Base-by-base conservation (phyloP, 1,139 yeast species). In the Cylindricascospora bacillispora region DNA sequence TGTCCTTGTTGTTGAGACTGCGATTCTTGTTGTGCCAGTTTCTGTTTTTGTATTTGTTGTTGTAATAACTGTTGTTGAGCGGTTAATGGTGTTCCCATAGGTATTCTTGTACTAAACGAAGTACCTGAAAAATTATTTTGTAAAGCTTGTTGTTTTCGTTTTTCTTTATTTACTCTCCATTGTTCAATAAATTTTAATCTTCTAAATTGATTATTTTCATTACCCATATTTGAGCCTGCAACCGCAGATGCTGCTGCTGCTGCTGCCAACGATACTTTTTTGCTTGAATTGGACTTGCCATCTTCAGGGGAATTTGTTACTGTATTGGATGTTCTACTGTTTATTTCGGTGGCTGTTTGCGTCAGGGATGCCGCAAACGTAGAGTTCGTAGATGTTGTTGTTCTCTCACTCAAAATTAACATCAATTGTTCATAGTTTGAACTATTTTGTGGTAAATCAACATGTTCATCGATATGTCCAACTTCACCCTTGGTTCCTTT, bases 391-490 rank as follows among this genome's bases (percentile, higher is more conserved):
- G 58, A 41, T 4, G 54, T 47, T 4, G 51, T 45, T 0, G 56
- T 51, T 28, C 53, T 48, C 28, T 56, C 62, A 31, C 47, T 54
- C 55, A 57, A 45, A 3, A 56, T 49, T 24, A 73, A 59, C 97
- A 89, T 86, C 49, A 85, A 64, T 50, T 82, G 94, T 55, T 89
- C 97, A 55, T 81, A 85, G 40, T 85, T 93, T 2, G 86, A 74
- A 22, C 81, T 77, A 45, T 80, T 80, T 47, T 82, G 94, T 9
- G 72, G 70, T 23, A 63, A 52, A 37, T 74, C 81, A 44, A 73
- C 82, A 43, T 73, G 81, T 27, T 73, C 51, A 19, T 67, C 69
- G 29, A 57, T 51, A 40, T 58, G 67, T 36, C 63, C 62, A 22
- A 56, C 62, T 26, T 57, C 59, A 15, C 59, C 59, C 37, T 54